phyloP scores from a whole-genome alignment of 139 green algal genomes.

The Chlorella ohadii region DNA sequence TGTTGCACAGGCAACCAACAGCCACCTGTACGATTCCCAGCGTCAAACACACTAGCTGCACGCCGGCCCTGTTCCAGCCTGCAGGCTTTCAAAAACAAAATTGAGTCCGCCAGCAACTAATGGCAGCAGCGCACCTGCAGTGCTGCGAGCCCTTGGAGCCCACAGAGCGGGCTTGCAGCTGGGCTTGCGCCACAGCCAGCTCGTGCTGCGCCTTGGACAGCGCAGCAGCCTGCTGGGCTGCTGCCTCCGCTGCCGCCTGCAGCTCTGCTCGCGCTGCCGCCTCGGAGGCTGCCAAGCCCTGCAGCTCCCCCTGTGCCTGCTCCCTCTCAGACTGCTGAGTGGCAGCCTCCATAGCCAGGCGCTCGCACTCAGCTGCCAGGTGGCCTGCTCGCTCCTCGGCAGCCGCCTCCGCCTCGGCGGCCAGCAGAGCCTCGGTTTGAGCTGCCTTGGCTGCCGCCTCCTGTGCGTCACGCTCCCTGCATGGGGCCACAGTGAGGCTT shows the following conservation, averaged over 20 bases:
- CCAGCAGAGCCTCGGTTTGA: background rate
- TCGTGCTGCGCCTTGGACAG: background rate
- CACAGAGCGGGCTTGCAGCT: background rate
- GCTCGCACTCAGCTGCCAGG: constrained; percentile 17
- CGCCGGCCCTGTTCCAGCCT: no score
- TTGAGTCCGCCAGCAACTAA: no score
- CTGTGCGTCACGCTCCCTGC: constrained; percentile 43
- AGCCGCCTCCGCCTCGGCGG: constrained; percentile 23
- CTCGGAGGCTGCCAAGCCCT: background rate
- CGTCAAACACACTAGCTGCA: no score
- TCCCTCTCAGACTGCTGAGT: constrained; percentile 36
- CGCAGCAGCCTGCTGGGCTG: background rate
- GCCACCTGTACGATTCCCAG: no score
- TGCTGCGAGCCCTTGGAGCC: background rate
- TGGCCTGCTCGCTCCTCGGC: background rate
- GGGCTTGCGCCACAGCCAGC: background rate
- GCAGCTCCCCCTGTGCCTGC: constrained; percentile 3
- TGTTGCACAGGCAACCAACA: no score
- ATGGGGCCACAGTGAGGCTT: background rate
- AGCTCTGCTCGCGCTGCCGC: no score
- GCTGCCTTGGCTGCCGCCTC: constrained; percentile 1
- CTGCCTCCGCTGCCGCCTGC: background rate
- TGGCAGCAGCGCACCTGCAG: background rate
- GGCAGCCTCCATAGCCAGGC: background rate
- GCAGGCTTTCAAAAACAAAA: no score